Evolutionary conservation across 495 filamentous ascomycete species (phyloP), one percentile per base, ranked within the genome.

Genomic region (Neurospora hispaniola): DNA sequence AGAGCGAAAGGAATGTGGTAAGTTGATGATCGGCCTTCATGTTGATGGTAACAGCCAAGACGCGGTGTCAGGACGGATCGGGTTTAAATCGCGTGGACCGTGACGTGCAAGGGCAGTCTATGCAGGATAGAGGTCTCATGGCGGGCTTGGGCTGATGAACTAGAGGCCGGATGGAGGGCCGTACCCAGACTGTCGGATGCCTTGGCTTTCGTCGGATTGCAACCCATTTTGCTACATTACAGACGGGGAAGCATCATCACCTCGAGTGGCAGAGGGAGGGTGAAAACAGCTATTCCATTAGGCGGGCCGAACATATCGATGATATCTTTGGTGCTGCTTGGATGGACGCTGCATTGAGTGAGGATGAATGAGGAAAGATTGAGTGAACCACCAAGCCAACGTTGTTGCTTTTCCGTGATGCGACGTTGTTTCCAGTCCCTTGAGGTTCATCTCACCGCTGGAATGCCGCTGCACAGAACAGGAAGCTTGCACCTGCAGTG

Each of bases 1-100:
- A 9, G 88, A 85, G 71, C 90, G 86, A 69, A 96, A 84, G 4
- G 82, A 82, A 35, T 73, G 75, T 39, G 84, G 76, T 68, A 93
- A 85, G 42, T 85, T 85, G 18, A 88, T 85, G 1, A 87, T 90
- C 42, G 1, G 42, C 42, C 18, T 46, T 46, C 43, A 46, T 46
- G n/a, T 42, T 68, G 42, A 27, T 66, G 46, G 9, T 16, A 20
- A 69, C 10, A 8, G 48, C 27, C 27, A 39, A 23, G 35, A 39
- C 38, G 41, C 5, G n/a, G 41, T 31, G 62, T 48, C n/a, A 42
- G 12, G 71, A 38, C 46, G 71, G 71, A 27, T 69, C 27, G 71
- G 18, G 71, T 31, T 31, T 31, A 3, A 31, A 31, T 31, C 1
- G 27, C 27, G 20, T 31, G 16, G 12, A 62, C 54, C 23, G 23